Base-by-base conservation (phyloP, 441 rosid genomes). In the Capsella rubella region DNA sequence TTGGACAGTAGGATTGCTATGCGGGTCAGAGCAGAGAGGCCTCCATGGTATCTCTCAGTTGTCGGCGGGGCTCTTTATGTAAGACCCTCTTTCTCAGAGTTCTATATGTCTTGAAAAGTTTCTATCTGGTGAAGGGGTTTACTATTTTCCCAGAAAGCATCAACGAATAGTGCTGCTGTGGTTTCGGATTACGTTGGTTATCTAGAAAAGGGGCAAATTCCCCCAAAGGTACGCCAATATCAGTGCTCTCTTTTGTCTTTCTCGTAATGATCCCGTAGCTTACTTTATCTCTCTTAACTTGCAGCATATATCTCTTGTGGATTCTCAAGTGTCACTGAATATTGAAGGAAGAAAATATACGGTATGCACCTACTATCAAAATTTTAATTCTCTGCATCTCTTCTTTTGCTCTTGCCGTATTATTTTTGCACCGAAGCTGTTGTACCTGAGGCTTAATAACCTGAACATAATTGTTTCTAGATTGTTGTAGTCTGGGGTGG, bases 1-100 rank as follows among this genome's bases (percentile, higher is more conserved):
- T 83, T 96, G 90, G 98, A 96, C 68, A 89, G 98, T 83, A 89
- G 98, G 83, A 96, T 96, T 82, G 98, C 98, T 8, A 92, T 96
- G 99, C 90, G 99, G 69, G 99, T 96, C 75, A 90, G 98, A 85
- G 97, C 98, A 43, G 99, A 93, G 81, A 87, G 99, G 83, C 99
- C 98, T 60, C 92, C 98, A 11, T 96, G 99, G 99, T 93, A 96
- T 89, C 94, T 96, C 78, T 96, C 99, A 65, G 98, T 96, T 75
- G 96, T 96, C 60, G 98, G 98, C 72, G 99, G 99, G 72, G 91
- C 97, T 59, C 84, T 96, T 8, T 93, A 87, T 70, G 99, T 96
- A 88, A 87, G 97, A 11, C 55, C 65, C 51, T 71, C 49, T 71
- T 71, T 66, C 68, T 78, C 64, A 28, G 18, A 61, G 58, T 45